Base-by-base conservation (phyloP, 768 basidiomycete genomes). In the Saitozyma podzolica region DNA sequence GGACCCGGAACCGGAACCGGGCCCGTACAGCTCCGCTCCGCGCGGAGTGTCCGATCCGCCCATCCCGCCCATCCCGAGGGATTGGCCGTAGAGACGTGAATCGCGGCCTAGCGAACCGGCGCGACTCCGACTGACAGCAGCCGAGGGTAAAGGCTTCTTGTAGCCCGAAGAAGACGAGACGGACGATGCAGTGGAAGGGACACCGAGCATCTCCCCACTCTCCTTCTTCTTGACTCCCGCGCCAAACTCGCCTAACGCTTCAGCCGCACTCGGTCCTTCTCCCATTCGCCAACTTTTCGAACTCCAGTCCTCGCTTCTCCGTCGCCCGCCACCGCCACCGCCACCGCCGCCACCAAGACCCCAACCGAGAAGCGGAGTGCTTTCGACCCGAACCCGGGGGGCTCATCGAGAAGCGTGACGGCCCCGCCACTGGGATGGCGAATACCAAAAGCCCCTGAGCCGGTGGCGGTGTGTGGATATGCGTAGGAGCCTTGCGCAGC, bases 291-390 rank as follows among this genome's bases (percentile, higher is more conserved):
- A 74, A 45, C 56, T 62, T 52, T 63, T 40, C 0, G 56, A 48
- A 9, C 70, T 66, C 75, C 75, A 76, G 52, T 74, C 72, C 56
- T 76, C 75, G 2, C 61, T 64, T 39, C 59, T 63, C 9, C 75
- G 56, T 40, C 75, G 53, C 39, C 56, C 61, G 16, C 56, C 9
- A 11, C n/a, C n/a, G 45, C 9, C 9, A 9, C 9, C 9, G 43
- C 45, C 45, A 47, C 11, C 45, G n/a, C 13, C 45, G n/a, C 13
- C 13, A 47, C 11, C 13, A 6, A 17, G 13, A 17, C 13, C 45
- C 3, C 45, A 40, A 41, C 14, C 43, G n/a, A 56, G 54, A 8
- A 62, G 51, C 11, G 67, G 67, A 10, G 60, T 62, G 50, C 63
- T 65, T 40, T 68, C 63, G n/a, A 59, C 42, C 40, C 67, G 50